Evolutionary conservation across 148 eudicot species (phyloP).

Genomic region (Rhododendron henanense): DNA sequence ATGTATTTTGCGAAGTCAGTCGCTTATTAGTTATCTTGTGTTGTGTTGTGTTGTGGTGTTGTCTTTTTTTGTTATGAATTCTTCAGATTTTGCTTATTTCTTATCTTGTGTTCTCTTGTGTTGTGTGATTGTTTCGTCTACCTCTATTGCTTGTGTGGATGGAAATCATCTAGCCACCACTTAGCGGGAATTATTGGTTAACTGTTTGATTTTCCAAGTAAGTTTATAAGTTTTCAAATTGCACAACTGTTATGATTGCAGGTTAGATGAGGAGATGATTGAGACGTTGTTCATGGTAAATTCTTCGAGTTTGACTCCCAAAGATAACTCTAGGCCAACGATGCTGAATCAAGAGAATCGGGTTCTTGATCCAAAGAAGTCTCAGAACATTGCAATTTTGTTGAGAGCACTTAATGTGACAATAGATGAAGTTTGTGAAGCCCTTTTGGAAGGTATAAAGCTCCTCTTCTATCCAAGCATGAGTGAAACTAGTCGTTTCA

Average conservation of each 20-base stretch:
- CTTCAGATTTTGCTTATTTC: not conserved
- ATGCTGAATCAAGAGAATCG: conserved; percentile 41
- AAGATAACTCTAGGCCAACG: conserved; percentile 31
- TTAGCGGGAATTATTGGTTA: not conserved
- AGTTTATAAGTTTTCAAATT: not conserved
- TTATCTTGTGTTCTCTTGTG: not conserved
- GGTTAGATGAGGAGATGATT: conserved; percentile 90
- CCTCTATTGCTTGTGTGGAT: not conserved
- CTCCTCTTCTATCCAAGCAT: not conserved
- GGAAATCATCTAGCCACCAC: not conserved
- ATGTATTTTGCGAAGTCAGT: not conserved
- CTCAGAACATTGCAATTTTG: conserved; percentile 69
- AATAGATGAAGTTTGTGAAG: conserved; percentile 63
- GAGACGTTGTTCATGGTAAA: conserved; percentile 74
- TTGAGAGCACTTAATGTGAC: conserved; percentile 69
- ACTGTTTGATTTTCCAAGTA: not conserved
- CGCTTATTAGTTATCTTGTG: not conserved
- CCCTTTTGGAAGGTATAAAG: conserved; percentile 55
- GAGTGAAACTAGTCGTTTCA: not conserved
- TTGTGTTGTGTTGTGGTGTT: not conserved
- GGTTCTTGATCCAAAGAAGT: conserved; percentile 69
- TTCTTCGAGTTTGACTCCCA: conserved; percentile 28
- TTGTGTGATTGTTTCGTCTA: not conserved
- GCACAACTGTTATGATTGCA: conserved; percentile 25
- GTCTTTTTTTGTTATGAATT: no score